phyloP scores from a whole-genome alignment of 352 stramenopile genomes.

The Globisporangium paroecandrum region DNA sequence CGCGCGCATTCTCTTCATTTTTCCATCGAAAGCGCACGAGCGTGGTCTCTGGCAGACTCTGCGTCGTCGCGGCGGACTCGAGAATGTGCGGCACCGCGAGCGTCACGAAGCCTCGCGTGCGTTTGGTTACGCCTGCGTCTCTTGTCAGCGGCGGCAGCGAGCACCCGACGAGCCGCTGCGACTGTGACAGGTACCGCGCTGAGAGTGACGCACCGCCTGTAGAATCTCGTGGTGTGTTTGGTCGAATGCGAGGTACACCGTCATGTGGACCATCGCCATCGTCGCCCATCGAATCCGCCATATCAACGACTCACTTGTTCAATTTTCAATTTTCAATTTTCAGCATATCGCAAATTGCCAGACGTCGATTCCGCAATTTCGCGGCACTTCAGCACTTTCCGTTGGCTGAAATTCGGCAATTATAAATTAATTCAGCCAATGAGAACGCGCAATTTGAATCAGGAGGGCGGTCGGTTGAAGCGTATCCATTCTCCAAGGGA shows the following conservation, averaged over 20 bases:
- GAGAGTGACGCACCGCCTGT: conserved; percentile 4
- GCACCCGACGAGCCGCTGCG: conserved; percentile 13
- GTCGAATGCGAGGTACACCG: not conserved
- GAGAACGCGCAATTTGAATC: conserved; percentile 1
- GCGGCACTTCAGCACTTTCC: not conserved
- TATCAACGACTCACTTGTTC: not conserved
- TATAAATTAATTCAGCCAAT: conserved; percentile 5
- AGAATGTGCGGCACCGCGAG: conserved; percentile 17
- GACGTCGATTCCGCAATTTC: conserved; percentile 8
- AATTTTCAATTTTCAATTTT: not conserved
- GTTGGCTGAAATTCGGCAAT: conserved; percentile 1
- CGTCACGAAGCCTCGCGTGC: conserved; percentile 10
- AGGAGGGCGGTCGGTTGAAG: conserved; percentile 10
- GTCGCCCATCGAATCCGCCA: conserved; percentile 1
- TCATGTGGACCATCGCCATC: not conserved
- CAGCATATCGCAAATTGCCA: not conserved
- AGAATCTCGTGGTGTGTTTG: not conserved
- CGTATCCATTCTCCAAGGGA: conserved; percentile 9
- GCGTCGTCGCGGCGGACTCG: conserved; percentile 13
- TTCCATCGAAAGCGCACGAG: conserved; percentile 17
- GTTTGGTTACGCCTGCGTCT: not conserved
- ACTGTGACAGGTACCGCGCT: conserved; percentile 10
- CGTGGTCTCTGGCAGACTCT: conserved; percentile 8
- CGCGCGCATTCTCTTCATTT: conserved; percentile 2
- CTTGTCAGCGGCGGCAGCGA: conserved; percentile 9